Conservation (phyloP, 768 basidiomycete species). For the Exsudoporus frostii region DNA sequence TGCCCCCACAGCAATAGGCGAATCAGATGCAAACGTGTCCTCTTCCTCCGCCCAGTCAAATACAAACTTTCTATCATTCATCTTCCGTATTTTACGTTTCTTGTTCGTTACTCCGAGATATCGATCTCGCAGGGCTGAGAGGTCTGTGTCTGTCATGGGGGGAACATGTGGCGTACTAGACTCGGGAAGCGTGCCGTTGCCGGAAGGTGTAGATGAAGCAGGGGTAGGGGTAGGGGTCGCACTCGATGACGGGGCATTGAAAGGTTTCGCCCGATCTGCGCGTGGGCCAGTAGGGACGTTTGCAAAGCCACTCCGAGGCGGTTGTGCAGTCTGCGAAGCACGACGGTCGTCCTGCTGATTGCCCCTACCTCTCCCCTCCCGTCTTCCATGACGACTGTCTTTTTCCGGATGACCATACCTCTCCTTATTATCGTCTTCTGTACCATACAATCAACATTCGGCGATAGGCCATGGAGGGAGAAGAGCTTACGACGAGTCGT, state of each 20-base stretch:
- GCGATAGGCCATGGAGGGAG: background rate
- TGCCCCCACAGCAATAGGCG: slow-evolving; percentile 65
- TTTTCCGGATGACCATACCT: slow-evolving; percentile 51
- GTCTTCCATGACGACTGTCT: slow-evolving; percentile 41
- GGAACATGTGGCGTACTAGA: slow-evolving; percentile 45
- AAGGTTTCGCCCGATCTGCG: slow-evolving; percentile 57
- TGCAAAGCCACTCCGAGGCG: slow-evolving; percentile 47
- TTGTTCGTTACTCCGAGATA: slow-evolving; percentile 95
- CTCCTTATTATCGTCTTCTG: slow-evolving; percentile 46
- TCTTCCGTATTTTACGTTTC: slow-evolving; percentile 91
- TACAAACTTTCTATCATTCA: slow-evolving; percentile 96
- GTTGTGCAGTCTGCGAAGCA: slow-evolving; percentile 30
- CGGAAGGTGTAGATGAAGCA: slow-evolving; percentile 41
- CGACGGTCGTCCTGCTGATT: slow-evolving; percentile 37
- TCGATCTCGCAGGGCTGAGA: slow-evolving; percentile 81
- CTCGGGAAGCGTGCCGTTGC: slow-evolving; percentile 31
- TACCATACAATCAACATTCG: slow-evolving; percentile 8
- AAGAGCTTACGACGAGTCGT: slow-evolving; percentile 28
- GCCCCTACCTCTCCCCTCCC: slow-evolving; percentile 39
- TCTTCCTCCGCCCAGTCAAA: slow-evolving; percentile 99
- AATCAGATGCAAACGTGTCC: slow-evolving; percentile 82
- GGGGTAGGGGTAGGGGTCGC: slow-evolving; percentile 50
- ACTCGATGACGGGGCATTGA: slow-evolving; percentile 32
- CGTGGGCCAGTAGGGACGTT: slow-evolving; percentile 85
- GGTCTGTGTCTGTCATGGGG: slow-evolving; percentile 77